Evolutionary conservation across 139 green algal genomes (phyloP).

Genomic region (Chlorella vulgaris): DNA sequence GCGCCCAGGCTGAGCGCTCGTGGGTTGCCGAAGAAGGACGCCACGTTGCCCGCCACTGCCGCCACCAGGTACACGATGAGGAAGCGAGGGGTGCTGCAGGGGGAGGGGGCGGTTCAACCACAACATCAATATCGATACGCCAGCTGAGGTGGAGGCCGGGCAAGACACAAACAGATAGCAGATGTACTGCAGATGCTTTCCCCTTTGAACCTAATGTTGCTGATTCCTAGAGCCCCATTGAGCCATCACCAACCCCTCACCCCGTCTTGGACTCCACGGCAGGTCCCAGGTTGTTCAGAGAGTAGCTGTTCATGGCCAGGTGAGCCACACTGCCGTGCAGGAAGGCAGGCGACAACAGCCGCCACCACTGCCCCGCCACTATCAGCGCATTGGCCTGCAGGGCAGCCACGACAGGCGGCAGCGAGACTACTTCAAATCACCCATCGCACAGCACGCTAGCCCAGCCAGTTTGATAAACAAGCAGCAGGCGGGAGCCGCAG

Average conservation of each 20-base stretch:
- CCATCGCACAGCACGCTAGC: too few species aligned
- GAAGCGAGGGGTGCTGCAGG: conserved; percentile 36
- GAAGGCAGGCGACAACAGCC: conserved; percentile 75
- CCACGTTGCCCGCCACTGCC: conserved; percentile 53
- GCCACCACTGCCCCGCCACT: conserved; percentile 68
- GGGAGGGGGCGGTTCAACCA: too few species aligned
- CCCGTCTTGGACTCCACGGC: conserved; percentile 44
- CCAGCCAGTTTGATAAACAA: too few species aligned
- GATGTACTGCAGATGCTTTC: too few species aligned
- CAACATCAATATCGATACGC: too few species aligned
- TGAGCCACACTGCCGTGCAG: conserved; percentile 79
- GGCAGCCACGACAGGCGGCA: not conserved
- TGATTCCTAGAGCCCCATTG: too few species aligned
- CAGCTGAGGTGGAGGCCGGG: too few species aligned
- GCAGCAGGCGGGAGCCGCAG: too few species aligned
- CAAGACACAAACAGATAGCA: not conserved
- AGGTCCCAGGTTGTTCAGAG: conserved; percentile 45
- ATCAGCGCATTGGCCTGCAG: conserved; percentile 78
- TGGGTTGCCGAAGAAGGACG: conserved; percentile 42
- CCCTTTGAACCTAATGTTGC: too few species aligned
- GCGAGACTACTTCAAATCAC: not conserved
- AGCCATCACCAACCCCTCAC: too few species aligned
- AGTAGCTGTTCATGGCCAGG: conserved; percentile 63
- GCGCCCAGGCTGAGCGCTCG: conserved; percentile 36
- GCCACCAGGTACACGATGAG: conserved; percentile 45